These are phyloP conservation scores for Fusarium chlamydosporum DNA, from an alignment of 2,329 filamentous ascomycete genomes.

Conservation along the genomic window DNA sequence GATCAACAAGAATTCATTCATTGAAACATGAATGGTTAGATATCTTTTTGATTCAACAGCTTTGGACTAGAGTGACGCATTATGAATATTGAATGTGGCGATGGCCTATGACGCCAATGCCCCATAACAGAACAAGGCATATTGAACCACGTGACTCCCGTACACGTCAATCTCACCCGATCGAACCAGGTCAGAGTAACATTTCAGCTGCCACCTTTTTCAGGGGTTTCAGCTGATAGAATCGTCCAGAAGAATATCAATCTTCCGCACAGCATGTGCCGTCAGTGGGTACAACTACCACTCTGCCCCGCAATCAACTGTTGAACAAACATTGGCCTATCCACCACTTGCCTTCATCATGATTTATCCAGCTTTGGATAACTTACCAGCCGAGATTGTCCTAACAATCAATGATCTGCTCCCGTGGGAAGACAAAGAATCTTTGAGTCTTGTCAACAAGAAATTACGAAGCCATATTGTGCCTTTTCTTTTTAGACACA, in stretches of 20 bases:
- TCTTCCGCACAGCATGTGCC: too few relatives aligned
- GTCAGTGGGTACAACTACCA: neutral
- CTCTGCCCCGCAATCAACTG: too few relatives aligned
- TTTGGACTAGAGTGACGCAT: neutral
- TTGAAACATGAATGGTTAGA: neutral
- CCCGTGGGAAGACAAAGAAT: neutral
- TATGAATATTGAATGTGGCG: conserved; percentile 5
- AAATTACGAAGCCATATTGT: neutral
- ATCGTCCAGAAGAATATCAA: neutral
- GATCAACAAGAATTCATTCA: accelerated
- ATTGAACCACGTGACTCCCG: neutral
- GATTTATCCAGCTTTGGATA: neutral
- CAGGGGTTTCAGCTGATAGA: neutral
- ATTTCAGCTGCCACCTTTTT: neutral
- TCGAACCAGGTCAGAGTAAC: neutral
- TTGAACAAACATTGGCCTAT: neutral
- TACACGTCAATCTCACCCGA: neutral
- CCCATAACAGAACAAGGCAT: conserved; percentile 9
- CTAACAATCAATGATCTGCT: neutral
- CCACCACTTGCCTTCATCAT: neutral
- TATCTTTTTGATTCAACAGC: too few relatives aligned
- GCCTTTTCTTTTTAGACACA: conserved; percentile 2
- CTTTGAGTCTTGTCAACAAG: conserved; percentile 5
- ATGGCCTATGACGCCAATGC: conserved; percentile 22
- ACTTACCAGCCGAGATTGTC: conserved; percentile 2